A percentile compares a stretch with the other conserved stretches of the same genome.
Conservation (phyloP, 768 basidiomycete species). For the Clitopilus passeckerianus region DNA sequence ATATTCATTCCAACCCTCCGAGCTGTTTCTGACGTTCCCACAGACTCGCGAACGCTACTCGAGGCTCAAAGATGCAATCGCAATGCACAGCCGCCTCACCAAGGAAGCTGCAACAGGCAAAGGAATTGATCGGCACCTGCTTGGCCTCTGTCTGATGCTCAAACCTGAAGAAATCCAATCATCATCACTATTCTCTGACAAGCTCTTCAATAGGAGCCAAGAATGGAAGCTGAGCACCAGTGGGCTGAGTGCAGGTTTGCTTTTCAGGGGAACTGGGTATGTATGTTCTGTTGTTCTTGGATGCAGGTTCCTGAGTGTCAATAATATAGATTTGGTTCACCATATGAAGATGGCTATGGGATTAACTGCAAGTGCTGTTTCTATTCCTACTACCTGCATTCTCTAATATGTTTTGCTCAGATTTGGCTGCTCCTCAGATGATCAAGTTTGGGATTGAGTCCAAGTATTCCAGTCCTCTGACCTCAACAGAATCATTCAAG, state of each 20-base stretch:
- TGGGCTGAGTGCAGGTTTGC: conserved; percentile 78
- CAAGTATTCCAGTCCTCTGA: conserved; percentile 63
- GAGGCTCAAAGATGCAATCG: conserved; percentile 63
- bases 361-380: conserved; percentile 71
- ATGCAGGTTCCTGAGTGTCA: background rate
- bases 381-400: background rate
- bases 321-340: conserved; percentile 67
- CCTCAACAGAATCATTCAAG: conserved; percentile 71
- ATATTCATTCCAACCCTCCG: background rate
- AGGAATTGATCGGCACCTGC: conserved; percentile 89
- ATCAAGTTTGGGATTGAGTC: conserved; percentile 95
- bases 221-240: conserved; percentile 90
- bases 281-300: conserved; percentile 12
- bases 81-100: conserved; percentile 66
- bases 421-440: conserved; percentile 71
- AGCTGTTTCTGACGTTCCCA: background rate
- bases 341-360: conserved; percentile 85
- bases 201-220: conserved; percentile 66
- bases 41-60: conserved; percentile 32
- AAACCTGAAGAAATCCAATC: conserved; percentile 47
- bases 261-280: conserved; percentile 86
- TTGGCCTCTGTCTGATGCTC: conserved; percentile 72
- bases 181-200: conserved; percentile 70
- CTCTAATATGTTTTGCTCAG: conserved; percentile 31
- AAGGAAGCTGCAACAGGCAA: conserved; percentile 75